Evolutionary conservation across 2,329 filamentous ascomycete genomes (phyloP), one percentile per base, ranked within the genome.

Genomic region (Aspergillus flavus): DNA sequence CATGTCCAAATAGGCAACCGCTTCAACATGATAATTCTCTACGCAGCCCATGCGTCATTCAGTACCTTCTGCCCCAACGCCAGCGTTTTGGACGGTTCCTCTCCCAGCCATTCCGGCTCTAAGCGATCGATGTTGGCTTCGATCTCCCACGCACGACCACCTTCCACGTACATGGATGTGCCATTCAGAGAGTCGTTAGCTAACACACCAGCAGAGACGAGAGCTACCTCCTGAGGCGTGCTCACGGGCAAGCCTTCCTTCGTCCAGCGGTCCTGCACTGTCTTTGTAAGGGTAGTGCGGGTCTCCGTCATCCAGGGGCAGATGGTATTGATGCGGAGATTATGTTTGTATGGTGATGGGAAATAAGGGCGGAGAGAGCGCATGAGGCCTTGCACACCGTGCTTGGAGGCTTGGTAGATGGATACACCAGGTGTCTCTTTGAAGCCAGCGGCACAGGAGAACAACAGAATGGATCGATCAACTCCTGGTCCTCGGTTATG

Each of bases 331-430:
- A 81, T 78, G 10, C 81, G 75, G 30, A 83, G 75, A 30, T 76
- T 74, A 41, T 76, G 75, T 46, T 78, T 71, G 23, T 74, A 70
- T 1, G 77, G 74, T 5, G 67, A 68, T 12, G 70, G 68, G 39
- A 74, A 65, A 63, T 74, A 80, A 58, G 68, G 69, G 41, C 80
- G 75, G 32, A 85, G 71, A 21, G 79, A 77, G 26, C 83, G 76
- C 78, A 84, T 82, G 7, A 84, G 72, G 0, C 83, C 83, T 32
- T 83, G 74, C 0, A 85, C 78, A n/a, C 81, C 83, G 64, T 85
- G 83, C 66, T 85, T 84, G 6, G 78, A 75, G 0, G 82, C 74
- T 4, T 79, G 78, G 65, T 86, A 85, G 28, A 83, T 74, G 57
- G 80, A 80, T 1, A 84, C 69, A 0, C 81, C 81, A 0, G 83